Conservation (phyloP, 306 rosid species). For the Castanea sativa region DNA sequence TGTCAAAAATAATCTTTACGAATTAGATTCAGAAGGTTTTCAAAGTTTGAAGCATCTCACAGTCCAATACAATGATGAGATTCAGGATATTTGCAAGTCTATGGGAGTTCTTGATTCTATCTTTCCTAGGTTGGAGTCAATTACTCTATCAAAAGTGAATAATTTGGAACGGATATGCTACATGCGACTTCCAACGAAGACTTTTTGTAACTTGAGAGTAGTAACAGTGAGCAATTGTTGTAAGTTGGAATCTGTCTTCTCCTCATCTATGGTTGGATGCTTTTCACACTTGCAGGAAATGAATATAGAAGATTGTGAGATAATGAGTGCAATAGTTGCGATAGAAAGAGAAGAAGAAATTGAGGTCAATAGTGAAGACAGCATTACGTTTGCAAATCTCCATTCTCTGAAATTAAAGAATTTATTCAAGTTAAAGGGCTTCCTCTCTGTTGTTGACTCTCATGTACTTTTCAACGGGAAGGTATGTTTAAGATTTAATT, state of each 20-base stretch:
- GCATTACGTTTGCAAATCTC: neutral
- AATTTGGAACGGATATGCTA: neutral
- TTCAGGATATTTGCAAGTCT: neutral
- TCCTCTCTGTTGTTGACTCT: too few species aligned
- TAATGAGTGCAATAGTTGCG: neutral
- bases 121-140: neutral
- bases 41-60: neutral
- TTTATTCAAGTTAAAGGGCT: neutral
- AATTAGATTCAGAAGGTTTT: neutral
- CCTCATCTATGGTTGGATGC: neutral
- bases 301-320: neutral
- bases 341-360: neutral
- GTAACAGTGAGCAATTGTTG: neutral
- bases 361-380: neutral
- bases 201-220: neutral
- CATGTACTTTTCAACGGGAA: too few species aligned
- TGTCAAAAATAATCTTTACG: neutral
- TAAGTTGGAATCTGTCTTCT: neutral
- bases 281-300: neutral
- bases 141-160: fast-evolving
- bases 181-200: fast-evolving
- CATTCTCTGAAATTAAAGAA: neutral
- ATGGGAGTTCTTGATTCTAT: neutral
- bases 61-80: fast-evolving
- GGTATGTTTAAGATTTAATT: too few species aligned